A percentile compares a stretch with the other conserved stretches of the same genome.
Evolutionary conservation across 331 rosid genomes (phyloP).

Genomic region (Dryas integrifolia): DNA sequence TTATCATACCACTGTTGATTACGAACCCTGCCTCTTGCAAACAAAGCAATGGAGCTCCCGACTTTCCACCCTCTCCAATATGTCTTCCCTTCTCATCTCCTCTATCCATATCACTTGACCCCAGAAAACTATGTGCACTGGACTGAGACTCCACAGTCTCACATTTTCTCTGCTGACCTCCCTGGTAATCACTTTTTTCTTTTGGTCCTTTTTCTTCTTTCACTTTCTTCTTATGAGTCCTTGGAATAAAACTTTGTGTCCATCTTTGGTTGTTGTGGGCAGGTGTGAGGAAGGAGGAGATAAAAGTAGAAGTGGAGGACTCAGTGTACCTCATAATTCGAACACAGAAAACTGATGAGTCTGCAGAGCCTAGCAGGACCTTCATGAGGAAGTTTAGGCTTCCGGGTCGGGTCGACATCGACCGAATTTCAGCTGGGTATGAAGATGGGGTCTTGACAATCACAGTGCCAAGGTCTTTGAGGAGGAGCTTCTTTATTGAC

Average conservation of each 20-base stretch:
- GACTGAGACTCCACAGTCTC: constrained; percentile 68
- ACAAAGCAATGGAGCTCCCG: constrained; percentile 46
- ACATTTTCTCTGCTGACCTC: constrained; percentile 66
- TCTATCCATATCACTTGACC: constrained; percentile 49
- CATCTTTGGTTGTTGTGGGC: constrained; percentile 5
- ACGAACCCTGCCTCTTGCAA: not conserved
- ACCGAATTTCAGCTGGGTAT: constrained; percentile 56
- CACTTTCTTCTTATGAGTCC: not conserved
- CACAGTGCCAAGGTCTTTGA: constrained; percentile 58
- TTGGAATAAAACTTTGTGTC: no score
- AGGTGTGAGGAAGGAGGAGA: constrained; percentile 76
- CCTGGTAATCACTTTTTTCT: constrained; percentile 42
- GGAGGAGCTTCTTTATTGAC: constrained; percentile 50
- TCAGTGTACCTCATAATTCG: constrained; percentile 66
- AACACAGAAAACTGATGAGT: constrained; percentile 52
- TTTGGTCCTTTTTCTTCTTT: no score
- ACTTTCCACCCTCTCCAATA: constrained; percentile 32
- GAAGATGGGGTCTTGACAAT: constrained; percentile 68
- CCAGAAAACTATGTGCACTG: constrained; percentile 69
- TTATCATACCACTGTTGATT: not conserved
- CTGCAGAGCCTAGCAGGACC: constrained; percentile 41
- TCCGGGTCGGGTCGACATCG: constrained; percentile 55
- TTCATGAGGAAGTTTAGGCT: constrained; percentile 75
- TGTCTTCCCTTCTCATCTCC: constrained; percentile 47
- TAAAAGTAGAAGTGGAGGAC: constrained; percentile 73